Evolutionary conservation across 2,329 filamentous ascomycete species (phyloP).

Genomic region (Blastomyces percursus): DNA sequence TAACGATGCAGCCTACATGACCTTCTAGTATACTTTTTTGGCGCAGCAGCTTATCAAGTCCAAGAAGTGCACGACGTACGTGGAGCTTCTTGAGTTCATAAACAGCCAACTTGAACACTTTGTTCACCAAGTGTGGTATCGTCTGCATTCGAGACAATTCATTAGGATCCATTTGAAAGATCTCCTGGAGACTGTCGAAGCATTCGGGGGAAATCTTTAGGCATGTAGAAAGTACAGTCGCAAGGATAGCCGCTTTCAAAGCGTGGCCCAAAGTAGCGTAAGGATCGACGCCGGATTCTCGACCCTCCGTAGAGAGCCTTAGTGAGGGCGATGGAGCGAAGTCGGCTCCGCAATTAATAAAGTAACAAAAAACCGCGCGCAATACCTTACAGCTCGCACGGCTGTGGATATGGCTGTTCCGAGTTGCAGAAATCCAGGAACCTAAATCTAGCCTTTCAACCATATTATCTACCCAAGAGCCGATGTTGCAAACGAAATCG

Average conservation of each 20-base stretch:
- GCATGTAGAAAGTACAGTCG: background rate
- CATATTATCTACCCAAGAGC: background rate
- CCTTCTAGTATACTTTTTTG: background rate
- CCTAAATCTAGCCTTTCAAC: background rate
- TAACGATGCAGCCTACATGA: background rate
- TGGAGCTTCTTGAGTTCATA: background rate
- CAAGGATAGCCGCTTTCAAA: background rate
- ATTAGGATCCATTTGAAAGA: background rate
- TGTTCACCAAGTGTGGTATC: constrained; percentile 1
- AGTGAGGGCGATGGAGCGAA: background rate
- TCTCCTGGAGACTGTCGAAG: background rate
- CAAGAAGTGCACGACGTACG: background rate
- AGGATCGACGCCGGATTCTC: background rate
- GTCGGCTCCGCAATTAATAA: background rate
- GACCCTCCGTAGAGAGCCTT: background rate
- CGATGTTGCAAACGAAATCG: background rate
- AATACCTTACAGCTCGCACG: background rate
- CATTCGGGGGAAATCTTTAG: background rate
- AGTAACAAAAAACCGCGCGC: background rate
- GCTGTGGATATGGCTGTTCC: background rate
- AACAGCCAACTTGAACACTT: background rate
- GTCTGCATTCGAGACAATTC: background rate
- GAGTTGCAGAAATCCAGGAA: background rate
- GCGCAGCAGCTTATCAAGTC: background rate
- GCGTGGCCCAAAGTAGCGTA: background rate